Evolutionary conservation across 768 basidiomycete species (phyloP).

Genomic region (Daedaleopsis sinensis): DNA sequence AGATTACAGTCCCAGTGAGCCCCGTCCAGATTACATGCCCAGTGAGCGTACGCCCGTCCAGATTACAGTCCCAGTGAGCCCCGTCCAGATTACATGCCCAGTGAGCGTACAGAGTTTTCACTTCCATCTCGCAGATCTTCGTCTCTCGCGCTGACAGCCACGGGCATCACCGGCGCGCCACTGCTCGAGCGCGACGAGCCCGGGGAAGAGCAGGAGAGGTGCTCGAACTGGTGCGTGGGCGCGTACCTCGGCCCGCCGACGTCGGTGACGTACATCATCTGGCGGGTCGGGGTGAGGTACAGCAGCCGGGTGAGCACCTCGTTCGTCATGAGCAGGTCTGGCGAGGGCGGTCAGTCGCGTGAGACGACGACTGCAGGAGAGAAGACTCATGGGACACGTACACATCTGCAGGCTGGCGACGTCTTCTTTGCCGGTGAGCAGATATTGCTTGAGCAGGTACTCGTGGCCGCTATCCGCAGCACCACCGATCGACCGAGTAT

Average conservation of each 20-base stretch:
- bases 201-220: conserved; percentile 78
- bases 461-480: conserved; percentile 77
- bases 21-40: too few species aligned
- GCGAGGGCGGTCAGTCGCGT: background rate
- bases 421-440: conserved; percentile 67
- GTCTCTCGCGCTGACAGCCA: too few species aligned
- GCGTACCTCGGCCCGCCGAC: conserved; percentile 31
- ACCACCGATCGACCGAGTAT: conserved; percentile 58
- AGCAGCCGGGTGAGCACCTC: conserved; percentile 65
- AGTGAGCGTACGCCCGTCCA: too few species aligned
- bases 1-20: too few species aligned
- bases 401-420: conserved; percentile 66
- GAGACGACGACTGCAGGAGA: background rate
- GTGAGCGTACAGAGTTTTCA: too few species aligned
- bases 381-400: conserved; percentile 35
- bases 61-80: too few species aligned
- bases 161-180: too few species aligned
- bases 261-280: conserved; percentile 73
- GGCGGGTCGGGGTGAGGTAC: conserved; percentile 65
- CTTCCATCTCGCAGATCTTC: too few species aligned
- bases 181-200: conserved; percentile 73
- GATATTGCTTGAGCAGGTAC: conserved; percentile 74
- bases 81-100: too few species aligned
- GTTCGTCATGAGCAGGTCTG: conserved; percentile 65
- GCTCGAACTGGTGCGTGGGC: conserved; percentile 62